Percentiles rank a stretch among this genome's conserved stretches.
These are phyloP conservation scores for Lenwebbia sp. DNA, from an alignment of 345 rosid genomes.

Conservation along the genomic window DNA sequence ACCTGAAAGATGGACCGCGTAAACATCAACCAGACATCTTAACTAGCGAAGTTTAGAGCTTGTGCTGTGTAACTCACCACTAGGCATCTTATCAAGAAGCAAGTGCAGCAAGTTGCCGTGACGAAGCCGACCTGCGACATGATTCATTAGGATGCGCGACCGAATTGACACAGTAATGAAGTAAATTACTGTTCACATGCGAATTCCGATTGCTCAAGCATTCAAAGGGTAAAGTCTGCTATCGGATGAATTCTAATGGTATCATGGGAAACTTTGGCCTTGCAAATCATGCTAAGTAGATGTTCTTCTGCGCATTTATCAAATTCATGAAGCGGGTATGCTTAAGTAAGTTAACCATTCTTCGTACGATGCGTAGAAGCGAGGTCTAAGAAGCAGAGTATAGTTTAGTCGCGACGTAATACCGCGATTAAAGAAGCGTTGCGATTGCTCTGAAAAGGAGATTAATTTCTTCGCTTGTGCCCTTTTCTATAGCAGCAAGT, in stretches of 20 bases:
- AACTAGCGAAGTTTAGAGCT: neutral
- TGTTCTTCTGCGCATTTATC: neutral
- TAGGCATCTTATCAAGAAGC: constrained; percentile 73
- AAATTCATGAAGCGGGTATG: neutral
- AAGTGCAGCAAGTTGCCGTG: constrained; percentile 56
- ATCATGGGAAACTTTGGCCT: neutral
- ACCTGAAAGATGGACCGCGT: constrained; percentile 6
- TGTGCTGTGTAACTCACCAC: constrained; percentile 28
- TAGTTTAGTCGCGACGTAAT: neutral
- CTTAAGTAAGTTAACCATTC: neutral
- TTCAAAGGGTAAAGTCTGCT: neutral
- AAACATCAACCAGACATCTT: no score
- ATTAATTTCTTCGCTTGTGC: neutral
- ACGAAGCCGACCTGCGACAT: constrained; percentile 65
- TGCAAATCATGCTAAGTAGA: neutral
- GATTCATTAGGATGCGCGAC: neutral
- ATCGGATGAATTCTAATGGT: neutral
- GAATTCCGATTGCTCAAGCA: neutral
- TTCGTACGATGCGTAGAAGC: neutral
- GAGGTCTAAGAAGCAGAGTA: neutral
- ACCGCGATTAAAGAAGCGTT: neutral
- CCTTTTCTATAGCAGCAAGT: neutral
- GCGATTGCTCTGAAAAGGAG: neutral
- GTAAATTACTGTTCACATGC: neutral
- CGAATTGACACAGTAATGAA: neutral